These are phyloP conservation scores for Gonapodya prolifera DNA, from an alignment of 192 early-diverging fungal genomes.

Conservation along the genomic window DNA sequence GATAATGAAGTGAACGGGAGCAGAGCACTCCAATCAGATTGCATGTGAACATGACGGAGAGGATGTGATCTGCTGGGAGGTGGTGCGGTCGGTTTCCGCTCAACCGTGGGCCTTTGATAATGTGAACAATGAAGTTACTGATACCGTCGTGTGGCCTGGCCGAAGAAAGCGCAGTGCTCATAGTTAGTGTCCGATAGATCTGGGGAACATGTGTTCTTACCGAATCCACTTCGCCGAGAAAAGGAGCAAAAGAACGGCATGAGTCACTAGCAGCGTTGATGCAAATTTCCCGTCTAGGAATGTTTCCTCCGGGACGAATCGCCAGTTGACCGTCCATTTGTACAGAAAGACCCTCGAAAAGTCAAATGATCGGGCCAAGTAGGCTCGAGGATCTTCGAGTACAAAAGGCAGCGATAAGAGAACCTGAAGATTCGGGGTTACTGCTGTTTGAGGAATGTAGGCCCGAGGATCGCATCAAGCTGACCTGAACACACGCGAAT, in stretches of 20 bases:
- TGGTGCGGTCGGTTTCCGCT: not conserved
- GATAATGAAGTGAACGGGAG: slow-evolving; percentile 84
- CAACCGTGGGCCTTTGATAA: not conserved
- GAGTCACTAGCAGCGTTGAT: slow-evolving; percentile 36
- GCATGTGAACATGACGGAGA: slow-evolving; percentile 59
- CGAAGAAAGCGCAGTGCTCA: not conserved
- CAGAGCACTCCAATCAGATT: slow-evolving; percentile 87
- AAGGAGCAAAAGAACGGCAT: slow-evolving; percentile 42
- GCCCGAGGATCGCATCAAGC: not conserved
- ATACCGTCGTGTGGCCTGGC: not conserved
- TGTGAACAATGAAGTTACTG: not conserved
- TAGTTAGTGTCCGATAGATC: not conserved
- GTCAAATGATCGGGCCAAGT: slow-evolving; percentile 73
- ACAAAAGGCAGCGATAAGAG: slow-evolving; percentile 54
- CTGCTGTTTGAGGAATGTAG: not conserved
- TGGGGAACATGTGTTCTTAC: not conserved
- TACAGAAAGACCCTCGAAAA: slow-evolving; percentile 73
- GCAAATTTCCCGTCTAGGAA: slow-evolving; percentile 57
- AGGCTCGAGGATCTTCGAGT: slow-evolving; percentile 34
- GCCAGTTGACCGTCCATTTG: slow-evolving; percentile 96
- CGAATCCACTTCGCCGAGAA: slow-evolving; percentile 28
- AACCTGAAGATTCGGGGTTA: slow-evolving; percentile 31
- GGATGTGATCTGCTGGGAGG: slow-evolving; percentile 16
- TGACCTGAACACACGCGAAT: slow-evolving; percentile 36
- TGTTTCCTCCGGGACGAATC: slow-evolving; percentile 52